Base-by-base conservation (phyloP, 208 protist species). In the Trypanosoma boissoni region DNA sequence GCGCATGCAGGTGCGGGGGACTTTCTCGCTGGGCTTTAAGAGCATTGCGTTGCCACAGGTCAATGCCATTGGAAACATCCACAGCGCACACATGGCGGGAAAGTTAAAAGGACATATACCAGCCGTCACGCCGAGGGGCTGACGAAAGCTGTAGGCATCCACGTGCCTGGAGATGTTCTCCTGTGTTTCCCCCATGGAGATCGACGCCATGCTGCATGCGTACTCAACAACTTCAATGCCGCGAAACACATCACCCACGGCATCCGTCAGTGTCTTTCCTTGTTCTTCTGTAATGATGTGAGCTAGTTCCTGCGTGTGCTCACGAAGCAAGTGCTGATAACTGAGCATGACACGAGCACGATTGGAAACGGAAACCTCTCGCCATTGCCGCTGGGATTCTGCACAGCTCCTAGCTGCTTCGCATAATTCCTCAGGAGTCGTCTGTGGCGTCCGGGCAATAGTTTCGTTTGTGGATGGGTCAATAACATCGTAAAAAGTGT, bases 151-250 rank as follows among this genome's bases (percentile, higher is more conserved):
- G 79, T 96, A 95, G 8, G 74, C 88, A 58, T 97, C 91, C 48
- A 97, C 83, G 65, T 94, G 75, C 26, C 57, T 62, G 12, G 62
- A 42, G 4, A 97, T 72, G 58, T 83, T 88, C 29, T 80, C 82
- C 10, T 91, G 18, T 10, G 88, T 97, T 42, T 97, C 93, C 34
- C 95, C 95, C 77, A 96, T 88, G 61, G 89, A 44, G 1, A 92
- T 46, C 1, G 74, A 62, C 18, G 76, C 24, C 10, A 86, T 76
- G 9, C 24, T 45, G 64, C 81, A 94, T 9, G 88, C 59, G 54
- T 96, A 88, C 70, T 98, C 94, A 27, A 97, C 91, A 27, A 98
- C 90, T 83, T 97, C 76, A n/a, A 96, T 61, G 48, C 94, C 92
- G 39, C 92, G 65, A 51, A 97, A 94, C 2, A 97, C 72, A 67